phyloP scores from a whole-genome alignment of 805 yeast genomes.

The Saccharomyces paradoxus region DNA sequence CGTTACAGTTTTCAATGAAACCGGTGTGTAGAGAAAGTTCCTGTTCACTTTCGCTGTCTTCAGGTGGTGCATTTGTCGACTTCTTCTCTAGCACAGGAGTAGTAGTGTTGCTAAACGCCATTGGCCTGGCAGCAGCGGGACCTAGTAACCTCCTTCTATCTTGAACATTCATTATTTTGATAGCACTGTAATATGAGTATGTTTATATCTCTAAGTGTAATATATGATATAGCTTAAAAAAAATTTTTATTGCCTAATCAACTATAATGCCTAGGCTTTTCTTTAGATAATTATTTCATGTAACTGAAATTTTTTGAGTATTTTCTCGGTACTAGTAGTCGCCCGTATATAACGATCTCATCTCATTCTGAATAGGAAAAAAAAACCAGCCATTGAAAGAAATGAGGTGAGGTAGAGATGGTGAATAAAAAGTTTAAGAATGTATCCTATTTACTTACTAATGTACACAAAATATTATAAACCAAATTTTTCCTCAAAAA shows the following conservation, averaged over 20 bases:
- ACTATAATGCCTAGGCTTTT: too few species aligned
- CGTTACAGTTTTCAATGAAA: constrained; percentile 61
- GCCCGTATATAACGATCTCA: neutral
- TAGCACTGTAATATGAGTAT: neutral
- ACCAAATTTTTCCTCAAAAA: neutral
- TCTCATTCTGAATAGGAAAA: neutral
- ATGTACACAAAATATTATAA: neutral
- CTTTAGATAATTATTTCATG: neutral
- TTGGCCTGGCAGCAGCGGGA: constrained; percentile 57
- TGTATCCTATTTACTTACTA: neutral
- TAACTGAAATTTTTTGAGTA: neutral
- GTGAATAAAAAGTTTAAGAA: neutral
- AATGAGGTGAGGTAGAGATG: neutral
- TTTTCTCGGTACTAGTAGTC: neutral
- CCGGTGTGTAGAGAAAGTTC: constrained; percentile 53
- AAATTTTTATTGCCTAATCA: neutral
- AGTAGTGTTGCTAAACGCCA: constrained; percentile 30
- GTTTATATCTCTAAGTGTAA: neutral
- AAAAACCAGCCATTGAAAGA: neutral
- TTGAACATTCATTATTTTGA: constrained; percentile 21
- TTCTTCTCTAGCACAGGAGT: constrained; percentile 10
- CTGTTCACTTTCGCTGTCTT: constrained; percentile 11
- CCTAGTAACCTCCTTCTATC: constrained; percentile 88
- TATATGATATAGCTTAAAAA: too few species aligned
- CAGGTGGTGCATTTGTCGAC: constrained; percentile 3